phyloP scores from a whole-genome alignment of 371 early-diverging fungal genomes.

The Lichtheimia hyalospora region DNA sequence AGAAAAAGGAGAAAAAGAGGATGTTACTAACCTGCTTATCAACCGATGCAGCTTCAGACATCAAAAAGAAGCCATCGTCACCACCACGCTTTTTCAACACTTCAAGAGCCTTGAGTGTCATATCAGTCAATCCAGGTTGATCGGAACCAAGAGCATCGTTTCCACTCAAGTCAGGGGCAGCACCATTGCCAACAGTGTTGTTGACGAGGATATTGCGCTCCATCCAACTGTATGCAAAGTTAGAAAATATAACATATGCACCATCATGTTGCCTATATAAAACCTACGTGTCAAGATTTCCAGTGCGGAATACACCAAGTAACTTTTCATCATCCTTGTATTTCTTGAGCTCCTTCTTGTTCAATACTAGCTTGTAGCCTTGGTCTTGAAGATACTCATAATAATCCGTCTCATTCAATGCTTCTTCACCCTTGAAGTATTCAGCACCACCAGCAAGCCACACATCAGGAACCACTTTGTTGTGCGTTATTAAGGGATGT shows the following conservation, averaged over 20 bases:
- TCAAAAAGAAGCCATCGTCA: constrained; percentile 70
- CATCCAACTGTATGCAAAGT: constrained; percentile 43
- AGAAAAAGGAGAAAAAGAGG: background rate
- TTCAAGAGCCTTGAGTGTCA: constrained; percentile 69
- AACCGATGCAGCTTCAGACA: constrained; percentile 77
- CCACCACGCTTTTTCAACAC: constrained; percentile 64
- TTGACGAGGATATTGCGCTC: constrained; percentile 65
- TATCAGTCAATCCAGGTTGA: constrained; percentile 70
- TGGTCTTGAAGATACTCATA: constrained; percentile 48
- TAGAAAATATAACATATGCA: background rate
- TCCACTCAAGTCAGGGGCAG: constrained; percentile 52
- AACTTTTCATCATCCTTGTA: constrained; percentile 58
- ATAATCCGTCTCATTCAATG: constrained; percentile 59
- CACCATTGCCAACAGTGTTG: constrained; percentile 50
- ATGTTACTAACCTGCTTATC: constrained; percentile 52
- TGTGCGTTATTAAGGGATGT: too few species aligned
- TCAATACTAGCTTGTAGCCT: constrained; percentile 63
- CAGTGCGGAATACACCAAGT: constrained; percentile 67
- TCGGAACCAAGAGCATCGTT: constrained; percentile 49
- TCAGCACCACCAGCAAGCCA: constrained; percentile 69
- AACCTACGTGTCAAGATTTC: constrained; percentile 60
- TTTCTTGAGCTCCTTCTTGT: constrained; percentile 50
- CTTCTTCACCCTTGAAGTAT: constrained; percentile 51
- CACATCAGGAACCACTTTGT: constrained; percentile 64
- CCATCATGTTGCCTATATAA: background rate